Base-by-base conservation (phyloP, 2,329 filamentous ascomycete species). In the Aspergillus calidoustus region DNA sequence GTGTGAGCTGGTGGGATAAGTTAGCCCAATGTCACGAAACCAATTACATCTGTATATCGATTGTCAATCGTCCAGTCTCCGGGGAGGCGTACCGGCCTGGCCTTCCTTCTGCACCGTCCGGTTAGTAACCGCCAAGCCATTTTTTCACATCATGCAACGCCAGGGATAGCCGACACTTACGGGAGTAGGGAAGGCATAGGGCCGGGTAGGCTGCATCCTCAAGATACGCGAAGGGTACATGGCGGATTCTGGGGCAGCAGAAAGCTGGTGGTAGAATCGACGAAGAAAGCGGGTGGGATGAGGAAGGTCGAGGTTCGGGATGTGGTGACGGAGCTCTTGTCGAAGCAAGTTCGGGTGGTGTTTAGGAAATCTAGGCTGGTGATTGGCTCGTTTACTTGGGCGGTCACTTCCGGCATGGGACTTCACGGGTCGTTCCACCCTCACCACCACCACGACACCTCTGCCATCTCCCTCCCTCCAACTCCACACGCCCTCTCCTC, bases 1-100 rank as follows among this genome's bases (percentile, higher is more conserved):
- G 94, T 97, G 84, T 98, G 95, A 78, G 92, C 95, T 99, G 61
- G 48, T 71, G 69, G 66, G 60, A 65, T 54, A 25, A 53, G 66
- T 76, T 64, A 73, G 69, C 68, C 64, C 61, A 66, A 63, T 59
- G 50, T 41, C 22, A 47, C 34, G 43, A 51, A 28, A 38, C n/a
- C 34, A 44, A 31, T 30, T 54, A 23, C 25, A 47, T 30, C 31
- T 19, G 54, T 11, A 50, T 50, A 59, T 46, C 46, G 30, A 60
- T 19, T 34, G 23, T 62, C 61, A 60, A 65, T 64, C 41, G 38
- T 41, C 60, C 49, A 54, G 48, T 53, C 31, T 38, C 57, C 43
- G 54, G 57, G 57, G 56, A 38, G 50, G 62, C 81, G 68, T 85
- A 89, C 87, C 87, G 75, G 83, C 82, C 66, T 89, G 86, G 75